Percentiles rank a stretch among this genome's conserved stretches.
Evolutionary conservation across 75 land plant genomes (phyloP).

Genomic region (Gnetum montanum): DNA sequence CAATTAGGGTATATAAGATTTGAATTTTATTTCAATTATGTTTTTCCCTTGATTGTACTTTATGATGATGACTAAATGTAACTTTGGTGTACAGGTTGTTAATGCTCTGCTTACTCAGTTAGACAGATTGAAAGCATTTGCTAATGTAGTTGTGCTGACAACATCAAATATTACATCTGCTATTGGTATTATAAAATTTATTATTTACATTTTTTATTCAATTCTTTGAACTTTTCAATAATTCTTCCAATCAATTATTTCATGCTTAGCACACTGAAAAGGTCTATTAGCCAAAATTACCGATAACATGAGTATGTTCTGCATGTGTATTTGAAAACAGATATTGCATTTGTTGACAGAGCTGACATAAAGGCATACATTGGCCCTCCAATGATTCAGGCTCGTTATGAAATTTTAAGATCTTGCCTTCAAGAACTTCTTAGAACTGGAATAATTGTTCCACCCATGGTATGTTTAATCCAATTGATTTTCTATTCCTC

Average conservation of each 20-base stretch:
- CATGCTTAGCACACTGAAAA: too few species aligned
- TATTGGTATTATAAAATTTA: slow-evolving; percentile 56
- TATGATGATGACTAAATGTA: background rate
- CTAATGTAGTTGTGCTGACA: slow-evolving; percentile 83
- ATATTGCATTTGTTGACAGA: slow-evolving; percentile 93
- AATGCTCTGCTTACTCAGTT: slow-evolving; percentile 91
- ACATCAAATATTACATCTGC: slow-evolving; percentile 91
- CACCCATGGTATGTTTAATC: slow-evolving; percentile 19
- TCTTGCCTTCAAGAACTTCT: slow-evolving; percentile 73
- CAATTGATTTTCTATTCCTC: too few species aligned
- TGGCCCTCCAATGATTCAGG: slow-evolving; percentile 79
- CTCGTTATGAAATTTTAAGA: slow-evolving; percentile 82
- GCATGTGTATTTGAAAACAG: slow-evolving; percentile 37
- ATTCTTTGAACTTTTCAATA: background rate
- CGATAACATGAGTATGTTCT: too few species aligned
- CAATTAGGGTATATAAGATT: slow-evolving; percentile 88
- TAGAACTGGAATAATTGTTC: slow-evolving; percentile 41
- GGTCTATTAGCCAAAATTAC: too few species aligned
- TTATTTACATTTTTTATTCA: background rate
- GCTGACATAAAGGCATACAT: slow-evolving; percentile 94
- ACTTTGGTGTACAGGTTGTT: slow-evolving; percentile 50
- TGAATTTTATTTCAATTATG: background rate
- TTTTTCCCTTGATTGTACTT: background rate
- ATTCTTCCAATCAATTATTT: too few species aligned
- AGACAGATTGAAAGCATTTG: slow-evolving; percentile 74